Conservation (phyloP, 2,329 filamentous ascomycete genomes). For the Fusarium begoniae region DNA sequence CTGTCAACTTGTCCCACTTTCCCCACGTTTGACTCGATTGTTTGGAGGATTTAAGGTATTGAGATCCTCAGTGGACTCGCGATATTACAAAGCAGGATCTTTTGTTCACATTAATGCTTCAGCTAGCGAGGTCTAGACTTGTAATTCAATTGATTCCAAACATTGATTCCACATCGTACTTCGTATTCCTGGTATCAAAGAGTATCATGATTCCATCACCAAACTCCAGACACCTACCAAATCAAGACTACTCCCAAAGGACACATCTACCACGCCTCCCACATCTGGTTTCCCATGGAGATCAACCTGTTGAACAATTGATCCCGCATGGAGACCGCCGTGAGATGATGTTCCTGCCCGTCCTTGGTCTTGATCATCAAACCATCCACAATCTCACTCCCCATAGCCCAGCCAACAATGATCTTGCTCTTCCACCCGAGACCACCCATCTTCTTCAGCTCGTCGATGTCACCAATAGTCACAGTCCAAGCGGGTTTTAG, state of each 20-base stretch:
- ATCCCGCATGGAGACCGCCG: constrained; percentile 76
- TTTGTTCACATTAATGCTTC: not conserved
- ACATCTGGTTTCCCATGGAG: constrained; percentile 82
- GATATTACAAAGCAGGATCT: constrained; percentile 12
- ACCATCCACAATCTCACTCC: constrained; percentile 78
- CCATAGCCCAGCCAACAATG: constrained; percentile 81
- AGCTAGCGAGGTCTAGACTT: not conserved
- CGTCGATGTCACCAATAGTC: constrained; percentile 73
- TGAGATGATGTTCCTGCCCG: constrained; percentile 69
- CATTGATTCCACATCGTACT: constrained; percentile 16
- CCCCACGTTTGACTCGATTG: constrained; percentile 2
- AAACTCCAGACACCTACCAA: constrained; percentile 10
- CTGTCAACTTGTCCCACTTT: not conserved
- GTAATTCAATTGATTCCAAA: not conserved
- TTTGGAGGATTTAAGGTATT: not conserved
- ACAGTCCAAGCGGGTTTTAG: constrained; percentile 74
- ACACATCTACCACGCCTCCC: constrained; percentile 73
- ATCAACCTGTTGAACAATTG: constrained; percentile 84
- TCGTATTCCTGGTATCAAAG: constrained; percentile 9
- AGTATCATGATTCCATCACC: not conserved
- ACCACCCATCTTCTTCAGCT: constrained; percentile 82
- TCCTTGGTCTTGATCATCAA: constrained; percentile 70
- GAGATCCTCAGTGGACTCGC: not conserved
- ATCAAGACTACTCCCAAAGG: not conserved
- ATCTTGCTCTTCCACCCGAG: constrained; percentile 87